Base-by-base conservation (phyloP, 2,329 filamentous ascomycete species). In the Aureobasidium sp. region DNA sequence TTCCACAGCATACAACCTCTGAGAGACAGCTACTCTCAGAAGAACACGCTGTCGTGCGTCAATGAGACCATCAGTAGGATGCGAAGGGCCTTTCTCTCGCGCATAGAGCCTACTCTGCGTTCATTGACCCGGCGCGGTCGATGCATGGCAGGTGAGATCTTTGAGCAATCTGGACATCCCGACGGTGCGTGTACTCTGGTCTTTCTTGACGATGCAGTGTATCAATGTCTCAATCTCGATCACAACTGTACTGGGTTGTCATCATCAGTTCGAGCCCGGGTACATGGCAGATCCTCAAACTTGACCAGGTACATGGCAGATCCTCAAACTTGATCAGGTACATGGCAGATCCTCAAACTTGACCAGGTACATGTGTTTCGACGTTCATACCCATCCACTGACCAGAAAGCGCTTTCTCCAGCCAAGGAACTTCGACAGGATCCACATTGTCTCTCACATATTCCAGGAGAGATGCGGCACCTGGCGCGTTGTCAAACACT, bases 391-490 rank as follows among this genome's bases (percentile, higher is more conserved):
- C 46, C 57, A 35, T 51, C 57, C 57, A 60, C 7, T 60, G 13
- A 9, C 57, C 57, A 21, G 57, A 46, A 15, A 53, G 45, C 21
- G 40, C 35, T 38, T 51, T 23, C 9, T 53, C 31, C 46, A 60
- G n/a, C 57, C 57, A 60, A 21, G 46, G 57, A n/a, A 60, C 46
- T 17, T 53, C n/a, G 23, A 60, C 46, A 25, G 37, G 57, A 33
- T n/a, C 57, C 19, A 53, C 46, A 3, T 60, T 50, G 2, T 53
- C 47, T 25, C 46, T 29, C 23, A 61, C 62, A 31, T 65, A 65
- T 3, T 50, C 50, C 23, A 62, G 9, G 13, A 65, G 37, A 19
- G 37, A 17, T 9, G 19, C 46, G 35, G 57, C 46, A 19, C 58
- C 29, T 54, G 55, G 50, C 3, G 60, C 54, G 13, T 46, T 37